Evolutionary conservation across 306 rosid genomes (phyloP).

Genomic region (Lathyrus tuberosus): DNA sequence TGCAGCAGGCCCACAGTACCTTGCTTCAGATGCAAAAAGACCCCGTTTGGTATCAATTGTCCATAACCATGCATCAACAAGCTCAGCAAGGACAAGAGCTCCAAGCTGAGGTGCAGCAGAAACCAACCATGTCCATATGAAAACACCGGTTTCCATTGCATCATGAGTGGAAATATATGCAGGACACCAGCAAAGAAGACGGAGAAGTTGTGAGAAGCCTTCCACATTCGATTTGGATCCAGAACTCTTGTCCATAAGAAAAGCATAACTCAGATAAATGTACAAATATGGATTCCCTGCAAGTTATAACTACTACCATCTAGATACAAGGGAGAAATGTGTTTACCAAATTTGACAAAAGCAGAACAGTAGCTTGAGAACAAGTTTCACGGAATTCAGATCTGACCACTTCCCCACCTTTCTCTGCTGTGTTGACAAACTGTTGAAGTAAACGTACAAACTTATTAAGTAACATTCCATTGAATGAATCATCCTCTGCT

Average conservation of each 20-base stretch:
- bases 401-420: slow-evolving; percentile 87
- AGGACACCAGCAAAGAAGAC: slow-evolving; percentile 99
- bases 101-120: slow-evolving; percentile 99
- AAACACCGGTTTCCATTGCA: slow-evolving; percentile 97
- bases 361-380: slow-evolving; percentile 97
- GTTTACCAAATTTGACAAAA: slow-evolving; percentile 88
- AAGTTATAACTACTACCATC: slow-evolving; percentile 29
- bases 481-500: slow-evolving; percentile 81
- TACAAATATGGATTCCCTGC: slow-evolving; percentile 24
- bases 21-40: slow-evolving; percentile 80
- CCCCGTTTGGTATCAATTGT: slow-evolving; percentile 96
- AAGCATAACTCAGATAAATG: slow-evolving; percentile 43
- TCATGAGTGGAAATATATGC: slow-evolving; percentile 89
- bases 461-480: slow-evolving; percentile 82
- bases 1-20: slow-evolving; percentile 87
- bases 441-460: slow-evolving; percentile 91
- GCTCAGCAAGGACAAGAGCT: slow-evolving; percentile 92
- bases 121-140: slow-evolving; percentile 99
- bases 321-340: slow-evolving; percentile 28
- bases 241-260: slow-evolving; percentile 68
- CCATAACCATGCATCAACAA: slow-evolving; percentile 99
- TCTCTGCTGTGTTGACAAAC: slow-evolving; percentile 87
- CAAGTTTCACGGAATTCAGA: slow-evolving; percentile 90
- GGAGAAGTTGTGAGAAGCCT: slow-evolving; percentile 97
- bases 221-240: slow-evolving; percentile 81